Evolutionary conservation across 139 green algal species (phyloP), one percentile per base, ranked within the genome.

Genomic region (Chlamydomonas schloesseri): DNA sequence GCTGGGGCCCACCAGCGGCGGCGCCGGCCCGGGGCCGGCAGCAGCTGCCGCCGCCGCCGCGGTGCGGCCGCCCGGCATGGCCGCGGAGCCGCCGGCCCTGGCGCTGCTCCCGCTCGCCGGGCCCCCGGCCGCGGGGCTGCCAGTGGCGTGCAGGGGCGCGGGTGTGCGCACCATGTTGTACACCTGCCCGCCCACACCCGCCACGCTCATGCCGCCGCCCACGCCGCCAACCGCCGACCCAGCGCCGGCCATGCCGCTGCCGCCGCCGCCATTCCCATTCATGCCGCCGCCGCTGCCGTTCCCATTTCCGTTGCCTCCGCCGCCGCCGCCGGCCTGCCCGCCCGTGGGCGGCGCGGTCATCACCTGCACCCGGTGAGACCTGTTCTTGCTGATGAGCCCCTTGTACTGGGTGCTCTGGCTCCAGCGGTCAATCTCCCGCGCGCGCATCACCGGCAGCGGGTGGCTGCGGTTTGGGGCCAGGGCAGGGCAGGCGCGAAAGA

Each of bases 391-490:
- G 50, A 94, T 34, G 36, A 96, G 83, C 4, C 46, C 42, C 74
- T 91, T 93, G 87, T 91, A 96, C 90, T 96, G 87, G 1, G 88
- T 64, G 55, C 88, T 91, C 53, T 94, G 89, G 5, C 91, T 81
- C 87, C 87, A 91, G 34, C 91, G 83, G 89, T 99, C 96, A 17
- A 99, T 92, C 91, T 99, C 96, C 2, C 93, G 73, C 0, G 96
- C 96, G 2, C 96, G 89, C 94, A 98, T 96, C 17, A 99, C 96
- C 6, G 96, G 96, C 34, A 99, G 87, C 11, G 96, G 96, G 84
- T 99, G 96, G 23, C 87, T 50, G 42, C 42, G n/a, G n/a, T n/a
- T n/a, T n/a, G n/a, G n/a, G n/a, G n/a, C n/a, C n/a, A n/a, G n/a
- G n/a, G n/a, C n/a, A n/a, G n/a, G n/a, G n/a, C n/a, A n/a, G n/a